phyloP scores from a whole-genome alignment of 148 eudicot species.

The Camellia lanceoleosa region DNA sequence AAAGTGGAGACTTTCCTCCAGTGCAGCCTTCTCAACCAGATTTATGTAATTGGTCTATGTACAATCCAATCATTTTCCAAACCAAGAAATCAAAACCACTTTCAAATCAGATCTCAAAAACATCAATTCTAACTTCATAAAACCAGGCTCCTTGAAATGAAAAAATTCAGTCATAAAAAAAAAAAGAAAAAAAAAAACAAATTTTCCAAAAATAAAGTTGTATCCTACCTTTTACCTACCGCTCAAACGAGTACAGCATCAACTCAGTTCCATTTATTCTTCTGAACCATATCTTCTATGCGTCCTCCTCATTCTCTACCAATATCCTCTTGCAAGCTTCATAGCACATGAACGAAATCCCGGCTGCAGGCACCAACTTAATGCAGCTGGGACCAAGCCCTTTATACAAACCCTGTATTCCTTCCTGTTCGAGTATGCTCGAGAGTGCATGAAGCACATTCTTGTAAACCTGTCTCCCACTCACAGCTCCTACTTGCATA shows the following conservation, averaged over 20 bases:
- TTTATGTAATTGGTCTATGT: no score
- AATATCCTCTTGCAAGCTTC: slow-evolving; percentile 95
- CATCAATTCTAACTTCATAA: background rate
- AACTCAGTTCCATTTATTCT: background rate
- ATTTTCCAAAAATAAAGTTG: background rate
- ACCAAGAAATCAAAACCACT: background rate
- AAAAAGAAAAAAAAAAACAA: background rate
- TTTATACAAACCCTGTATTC: slow-evolving; percentile 66
- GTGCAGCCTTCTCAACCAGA: no score
- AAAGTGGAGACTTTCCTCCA: no score
- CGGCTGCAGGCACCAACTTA: slow-evolving; percentile 94
- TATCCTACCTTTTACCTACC: background rate
- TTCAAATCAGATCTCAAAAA: background rate
- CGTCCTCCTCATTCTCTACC: slow-evolving; percentile 69
- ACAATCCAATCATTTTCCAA: background rate
- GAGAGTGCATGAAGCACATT: slow-evolving; percentile 80
- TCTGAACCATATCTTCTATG: slow-evolving; percentile 23
- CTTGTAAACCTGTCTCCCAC: slow-evolving; percentile 70
- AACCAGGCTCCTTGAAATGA: background rate
- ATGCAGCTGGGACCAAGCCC: slow-evolving; percentile 94
- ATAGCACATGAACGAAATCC: slow-evolving; percentile 97
- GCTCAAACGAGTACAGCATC: background rate
- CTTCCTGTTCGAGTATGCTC: slow-evolving; percentile 74
- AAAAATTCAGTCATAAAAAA: background rate
- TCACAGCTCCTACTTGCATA: slow-evolving; percentile 89